Percentiles rank a stretch among this genome's conserved stretches.
phyloP scores from a whole-genome alignment of 1,284 basidiomycete genomes.

The Macrocybe sp. region DNA sequence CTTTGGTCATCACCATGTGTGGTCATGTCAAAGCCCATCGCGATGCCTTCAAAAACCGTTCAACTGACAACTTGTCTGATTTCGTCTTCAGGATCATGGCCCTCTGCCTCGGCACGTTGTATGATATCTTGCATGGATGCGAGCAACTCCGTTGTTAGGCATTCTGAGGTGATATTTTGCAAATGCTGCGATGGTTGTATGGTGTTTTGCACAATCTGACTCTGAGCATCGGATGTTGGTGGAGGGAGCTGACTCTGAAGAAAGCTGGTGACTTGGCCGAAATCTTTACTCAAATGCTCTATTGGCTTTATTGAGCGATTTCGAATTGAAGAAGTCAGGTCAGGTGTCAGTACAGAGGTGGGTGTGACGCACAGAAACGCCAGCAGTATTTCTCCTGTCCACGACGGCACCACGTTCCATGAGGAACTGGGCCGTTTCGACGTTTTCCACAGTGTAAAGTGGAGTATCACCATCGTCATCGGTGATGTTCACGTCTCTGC shows the following conservation, averaged over 20 bases:
- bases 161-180: slow-evolving; percentile 64
- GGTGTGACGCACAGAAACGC: slow-evolving; percentile 72
- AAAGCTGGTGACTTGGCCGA: slow-evolving; percentile 71
- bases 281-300: slow-evolving; percentile 72
- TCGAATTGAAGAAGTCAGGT: background rate
- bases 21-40: slow-evolving; percentile 52
- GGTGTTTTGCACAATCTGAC: too few relatives aligned
- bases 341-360: too few relatives aligned
- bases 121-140: slow-evolving; percentile 62
- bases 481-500: slow-evolving; percentile 82
- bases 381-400: slow-evolving; percentile 61
- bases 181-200: slow-evolving; percentile 65
- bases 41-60: slow-evolving; percentile 57
- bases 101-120: slow-evolving; percentile 57
- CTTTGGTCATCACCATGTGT: too few relatives aligned
- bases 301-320: slow-evolving; percentile 49
- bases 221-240: slow-evolving; percentile 11
- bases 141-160: slow-evolving; percentile 67
- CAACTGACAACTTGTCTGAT: slow-evolving; percentile 51
- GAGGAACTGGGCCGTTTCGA: slow-evolving; percentile 75
- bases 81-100: slow-evolving; percentile 56
- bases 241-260: slow-evolving; percentile 45
- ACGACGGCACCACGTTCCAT: slow-evolving; percentile 75
- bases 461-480: slow-evolving; percentile 91
- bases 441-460: slow-evolving; percentile 82